phyloP scores from a whole-genome alignment of 2,329 filamentous ascomycete species.

The Verticillium longisporum region DNA sequence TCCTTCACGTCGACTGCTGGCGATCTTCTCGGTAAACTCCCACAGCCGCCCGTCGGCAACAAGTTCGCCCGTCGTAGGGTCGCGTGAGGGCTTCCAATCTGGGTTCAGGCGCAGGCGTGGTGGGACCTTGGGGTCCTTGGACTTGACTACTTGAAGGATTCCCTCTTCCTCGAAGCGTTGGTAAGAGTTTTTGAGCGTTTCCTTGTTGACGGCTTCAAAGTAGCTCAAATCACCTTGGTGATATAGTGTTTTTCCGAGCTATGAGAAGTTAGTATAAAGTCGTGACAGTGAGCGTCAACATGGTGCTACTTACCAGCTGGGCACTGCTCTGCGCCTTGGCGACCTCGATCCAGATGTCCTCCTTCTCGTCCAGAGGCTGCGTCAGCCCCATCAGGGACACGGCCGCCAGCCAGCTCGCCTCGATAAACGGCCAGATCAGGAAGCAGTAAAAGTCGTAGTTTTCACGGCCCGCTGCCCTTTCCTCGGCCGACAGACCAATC shows the following conservation, averaged over 20 bases:
- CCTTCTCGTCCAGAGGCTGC: conserved; percentile 54
- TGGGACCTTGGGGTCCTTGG: conserved; percentile 55
- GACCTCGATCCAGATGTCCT: conserved; percentile 71
- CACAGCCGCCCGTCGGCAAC: conserved; percentile 71
- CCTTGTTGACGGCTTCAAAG: conserved; percentile 97
- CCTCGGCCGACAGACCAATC: conserved; percentile 68
- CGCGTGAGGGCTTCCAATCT: conserved; percentile 67
- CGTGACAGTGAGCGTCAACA: neutral
- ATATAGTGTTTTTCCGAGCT: conserved; percentile 93
- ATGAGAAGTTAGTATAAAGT: conserved; percentile 13
- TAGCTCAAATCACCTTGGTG: conserved; percentile 96
- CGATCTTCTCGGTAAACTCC: conserved; percentile 88
- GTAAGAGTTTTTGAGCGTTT: conserved; percentile 92
- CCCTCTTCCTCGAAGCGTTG: conserved; percentile 83
- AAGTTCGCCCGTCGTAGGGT: conserved; percentile 53
- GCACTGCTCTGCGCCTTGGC: conserved; percentile 74
- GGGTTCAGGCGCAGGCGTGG: conserved; percentile 62
- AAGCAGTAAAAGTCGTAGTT: conserved; percentile 99
- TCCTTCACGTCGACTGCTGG: conserved; percentile 74
- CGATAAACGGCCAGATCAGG: conserved; percentile 96
- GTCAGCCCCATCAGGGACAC: conserved; percentile 82
- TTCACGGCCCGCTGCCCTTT: conserved; percentile 74
- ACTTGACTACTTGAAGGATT: conserved; percentile 69
- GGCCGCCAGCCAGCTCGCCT: conserved; percentile 86
- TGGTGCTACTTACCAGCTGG: conserved; percentile 56